Conservation (phyloP, 352 stramenopile genomes). For the Pythium sp. region DNA sequence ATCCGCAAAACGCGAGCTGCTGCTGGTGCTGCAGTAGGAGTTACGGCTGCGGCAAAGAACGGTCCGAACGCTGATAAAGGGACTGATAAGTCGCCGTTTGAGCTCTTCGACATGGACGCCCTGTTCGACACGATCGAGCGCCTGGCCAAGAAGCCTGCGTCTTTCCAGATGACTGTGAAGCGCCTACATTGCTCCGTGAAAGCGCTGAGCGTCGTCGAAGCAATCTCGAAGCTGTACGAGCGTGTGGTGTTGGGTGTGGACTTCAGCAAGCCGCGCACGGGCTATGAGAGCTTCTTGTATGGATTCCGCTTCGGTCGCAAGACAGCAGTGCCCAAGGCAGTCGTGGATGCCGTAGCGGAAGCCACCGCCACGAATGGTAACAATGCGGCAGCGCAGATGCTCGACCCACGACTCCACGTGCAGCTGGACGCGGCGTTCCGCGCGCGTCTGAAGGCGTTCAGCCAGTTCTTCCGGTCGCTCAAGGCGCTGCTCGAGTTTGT, state of each 20-base stretch:
- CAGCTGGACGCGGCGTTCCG: conserved; percentile 46
- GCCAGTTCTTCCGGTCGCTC: conserved; percentile 51
- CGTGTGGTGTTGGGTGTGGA: conserved; percentile 60
- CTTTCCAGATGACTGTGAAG: conserved; percentile 45
- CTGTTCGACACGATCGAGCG: conserved; percentile 52
- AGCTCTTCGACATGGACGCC: conserved; percentile 59
- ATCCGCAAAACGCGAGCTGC: conserved; percentile 49
- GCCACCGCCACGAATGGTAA: neutral
- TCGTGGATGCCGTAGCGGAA: conserved; percentile 24
- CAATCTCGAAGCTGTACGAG: conserved; percentile 59
- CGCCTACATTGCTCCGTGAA: conserved; percentile 62
- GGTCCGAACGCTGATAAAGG: conserved; percentile 15
- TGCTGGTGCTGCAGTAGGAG: neutral
- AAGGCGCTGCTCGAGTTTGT: conserved; percentile 53
- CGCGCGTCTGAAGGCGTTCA: conserved; percentile 49
- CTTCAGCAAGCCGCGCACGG: conserved; percentile 50
- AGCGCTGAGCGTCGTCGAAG: conserved; percentile 52
- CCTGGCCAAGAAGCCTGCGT: conserved; percentile 47
- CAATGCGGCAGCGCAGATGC: conserved; percentile 23
- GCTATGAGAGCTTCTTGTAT: conserved; percentile 54
- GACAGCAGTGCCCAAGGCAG: conserved; percentile 29
- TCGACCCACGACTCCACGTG: conserved; percentile 43
- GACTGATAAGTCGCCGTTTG: conserved; percentile 25
- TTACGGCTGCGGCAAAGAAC: conserved; percentile 4
- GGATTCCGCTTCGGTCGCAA: conserved; percentile 76